phyloP scores from a whole-genome alignment of 306 rosid genomes.

The Casuarina equisetifolia region DNA sequence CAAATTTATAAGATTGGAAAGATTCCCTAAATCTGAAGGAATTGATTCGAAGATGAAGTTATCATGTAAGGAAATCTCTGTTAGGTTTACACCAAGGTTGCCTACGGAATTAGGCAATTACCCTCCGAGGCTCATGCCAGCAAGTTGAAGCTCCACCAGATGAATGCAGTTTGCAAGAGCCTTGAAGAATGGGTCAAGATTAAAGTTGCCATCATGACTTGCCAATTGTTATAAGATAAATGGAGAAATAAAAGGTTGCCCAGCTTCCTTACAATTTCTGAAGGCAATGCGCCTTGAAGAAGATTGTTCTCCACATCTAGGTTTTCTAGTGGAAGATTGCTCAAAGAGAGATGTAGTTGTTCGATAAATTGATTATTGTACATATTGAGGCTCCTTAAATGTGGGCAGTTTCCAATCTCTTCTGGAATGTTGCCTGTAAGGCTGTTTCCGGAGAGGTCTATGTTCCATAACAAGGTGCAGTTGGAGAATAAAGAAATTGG shows the following conservation, averaged over 20 bases:
- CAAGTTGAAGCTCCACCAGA: constrained; percentile 63
- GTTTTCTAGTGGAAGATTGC: constrained; percentile 29
- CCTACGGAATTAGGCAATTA: constrained; percentile 40
- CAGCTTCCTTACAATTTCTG: constrained; percentile 31
- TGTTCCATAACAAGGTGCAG: constrained; percentile 37
- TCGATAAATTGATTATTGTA: constrained; percentile 64
- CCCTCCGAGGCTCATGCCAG: constrained; percentile 67
- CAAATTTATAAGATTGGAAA: constrained; percentile 41
- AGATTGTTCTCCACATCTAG: constrained; percentile 60
- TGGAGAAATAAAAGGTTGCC: constrained; percentile 44
- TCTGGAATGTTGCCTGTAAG: constrained; percentile 52
- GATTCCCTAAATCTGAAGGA: constrained; percentile 49
- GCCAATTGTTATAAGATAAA: constrained; percentile 53
- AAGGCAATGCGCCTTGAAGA: constrained; percentile 58
- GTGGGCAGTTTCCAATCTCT: constrained; percentile 62
- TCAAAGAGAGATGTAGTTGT: constrained; percentile 47
- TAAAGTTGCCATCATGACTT: constrained; percentile 54
- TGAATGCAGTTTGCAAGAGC: constrained; percentile 51
- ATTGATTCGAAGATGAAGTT: constrained; percentile 62
- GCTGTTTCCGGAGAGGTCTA: constrained; percentile 58
- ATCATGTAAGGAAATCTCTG: constrained; percentile 42
- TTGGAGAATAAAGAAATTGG: constrained; percentile 61
- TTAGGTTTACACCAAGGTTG: constrained; percentile 25
- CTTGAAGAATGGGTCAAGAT: constrained; percentile 56
- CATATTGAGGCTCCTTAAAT: constrained; percentile 51